A percentile compares a stretch with the other conserved stretches of the same genome.
phyloP scores from a whole-genome alignment of 1,284 basidiomycete genomes.

The Cerioporus squamosus region DNA sequence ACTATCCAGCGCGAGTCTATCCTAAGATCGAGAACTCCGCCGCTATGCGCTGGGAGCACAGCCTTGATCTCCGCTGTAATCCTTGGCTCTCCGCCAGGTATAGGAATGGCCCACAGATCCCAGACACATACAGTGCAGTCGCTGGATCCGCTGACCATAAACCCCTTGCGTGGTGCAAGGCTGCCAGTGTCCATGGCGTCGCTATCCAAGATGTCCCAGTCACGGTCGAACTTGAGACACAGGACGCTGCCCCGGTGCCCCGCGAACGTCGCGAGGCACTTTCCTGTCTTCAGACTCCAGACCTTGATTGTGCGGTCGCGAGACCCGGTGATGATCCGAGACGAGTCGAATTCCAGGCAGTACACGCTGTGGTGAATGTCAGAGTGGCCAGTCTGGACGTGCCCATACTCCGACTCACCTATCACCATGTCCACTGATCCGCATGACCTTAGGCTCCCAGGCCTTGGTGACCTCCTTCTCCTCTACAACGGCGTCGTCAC shows the following conservation, averaged over 20 bases:
- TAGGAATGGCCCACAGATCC: conserved; percentile 51
- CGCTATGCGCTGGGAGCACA: conserved; percentile 71
- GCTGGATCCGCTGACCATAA: conserved; percentile 85
- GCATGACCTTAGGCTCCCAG: conserved; percentile 55
- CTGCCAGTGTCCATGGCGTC: conserved; percentile 7
- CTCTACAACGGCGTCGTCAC: conserved; percentile 18
- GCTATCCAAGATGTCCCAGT: conserved; percentile 45
- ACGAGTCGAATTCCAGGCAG: conserved; percentile 75
- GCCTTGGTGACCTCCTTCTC: conserved; percentile 29
- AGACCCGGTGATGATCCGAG: conserved; percentile 84
- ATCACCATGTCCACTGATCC: conserved; percentile 59
- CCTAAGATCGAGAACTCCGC: conserved; percentile 81
- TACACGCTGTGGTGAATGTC: conserved; percentile 63
- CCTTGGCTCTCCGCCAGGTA: conserved; percentile 31
- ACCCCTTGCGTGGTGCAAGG: conserved; percentile 43
- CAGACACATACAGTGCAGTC: conserved; percentile 82
- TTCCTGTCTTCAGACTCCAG: conserved; percentile 72
- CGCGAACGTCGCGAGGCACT: conserved; percentile 65
- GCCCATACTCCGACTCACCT: conserved; percentile 39
- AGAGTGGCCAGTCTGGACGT: background rate
- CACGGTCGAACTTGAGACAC: conserved; percentile 76
- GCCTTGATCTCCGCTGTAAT: conserved; percentile 54
- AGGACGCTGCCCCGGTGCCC: conserved; percentile 81
- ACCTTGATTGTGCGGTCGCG: conserved; percentile 82
- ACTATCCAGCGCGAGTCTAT: conserved; percentile 82